A percentile compares a stretch with the other conserved stretches of the same genome.
These are phyloP conservation scores for Eucalyptus marginata DNA, from an alignment of 345 rosid species.

Conservation along the genomic window DNA sequence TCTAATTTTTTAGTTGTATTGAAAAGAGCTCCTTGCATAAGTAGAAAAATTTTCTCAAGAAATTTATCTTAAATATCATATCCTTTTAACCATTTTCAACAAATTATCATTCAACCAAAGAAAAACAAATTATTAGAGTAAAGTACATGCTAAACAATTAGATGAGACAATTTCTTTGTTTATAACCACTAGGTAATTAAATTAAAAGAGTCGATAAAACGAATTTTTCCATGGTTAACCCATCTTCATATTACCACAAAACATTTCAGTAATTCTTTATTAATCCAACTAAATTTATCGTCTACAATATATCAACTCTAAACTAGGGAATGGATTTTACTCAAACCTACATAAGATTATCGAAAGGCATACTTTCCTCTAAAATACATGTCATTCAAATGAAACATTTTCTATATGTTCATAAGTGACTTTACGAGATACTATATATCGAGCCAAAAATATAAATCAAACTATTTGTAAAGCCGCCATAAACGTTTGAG, in stretches of 20 bases:
- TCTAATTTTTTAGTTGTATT: background rate
- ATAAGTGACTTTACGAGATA: background rate
- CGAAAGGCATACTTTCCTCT: background rate
- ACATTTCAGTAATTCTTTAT: background rate
- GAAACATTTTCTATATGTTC: background rate
- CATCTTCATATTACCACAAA: background rate
- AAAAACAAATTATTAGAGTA: background rate
- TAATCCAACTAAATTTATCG: background rate
- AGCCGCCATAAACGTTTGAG: background rate
- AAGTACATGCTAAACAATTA: background rate
- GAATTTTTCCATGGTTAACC: background rate
- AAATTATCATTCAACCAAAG: background rate
- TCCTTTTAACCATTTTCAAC: background rate
- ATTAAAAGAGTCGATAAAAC: background rate
- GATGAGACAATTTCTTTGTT: background rate
- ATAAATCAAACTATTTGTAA: background rate
- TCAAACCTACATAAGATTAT: background rate
- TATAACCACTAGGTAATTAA: background rate
- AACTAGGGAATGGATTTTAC: background rate
- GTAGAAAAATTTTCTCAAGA: background rate
- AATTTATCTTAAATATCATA: background rate
- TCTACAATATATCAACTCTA: background rate
- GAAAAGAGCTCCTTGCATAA: background rate
- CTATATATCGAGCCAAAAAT: background rate
- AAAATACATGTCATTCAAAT: background rate